Evolutionary conservation across 768 basidiomycete species (phyloP), one percentile per base, ranked within the genome.

Genomic region (Pulveroboletus sp.): DNA sequence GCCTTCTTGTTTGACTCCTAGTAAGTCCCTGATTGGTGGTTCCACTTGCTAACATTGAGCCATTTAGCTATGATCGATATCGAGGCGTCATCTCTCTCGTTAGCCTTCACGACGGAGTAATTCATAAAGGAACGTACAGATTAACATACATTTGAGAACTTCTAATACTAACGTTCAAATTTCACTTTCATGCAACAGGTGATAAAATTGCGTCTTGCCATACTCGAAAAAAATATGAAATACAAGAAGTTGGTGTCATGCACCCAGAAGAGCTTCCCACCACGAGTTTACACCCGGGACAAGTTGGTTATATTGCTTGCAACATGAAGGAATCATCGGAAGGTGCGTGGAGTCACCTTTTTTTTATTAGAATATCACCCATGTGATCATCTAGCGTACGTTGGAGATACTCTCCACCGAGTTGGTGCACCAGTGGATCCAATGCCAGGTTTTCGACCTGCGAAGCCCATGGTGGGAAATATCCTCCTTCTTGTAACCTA

Each of bases 271-370:
- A 95, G 66, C 73, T 84, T n/a, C 76, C 88, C 11, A 87, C 85
- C 0, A 72, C 71, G 10, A 76, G 74, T 47, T 70, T 93, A 40
- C 76, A 77, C 49, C 79, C 87, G 32, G 90, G 90, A 6, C 90
- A 93, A 69, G 91, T 93, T 15, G 89, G 91, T 14, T 93, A 82
- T 61, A 78, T 91, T 49, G 88, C 92, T 1, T 98, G 95, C 68
- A 95, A 93, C 63, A 98, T 99, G 95, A 99, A 97, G 67, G 88
- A 96, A 58, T 89, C 89, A 9, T 82, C 88, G 13, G 93, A 98
- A 75, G 93, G 93, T 93, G 49, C 38, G 63, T 44, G 32, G 13
- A 32, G 11, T 13, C 27, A 1, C 9, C 5, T 28, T 30, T 44
- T 30, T 28, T 44, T 27, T 11, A 8, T n/a, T 14, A 10, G 28